Percentiles rank a stretch among this genome's conserved stretches.
Evolutionary conservation across 1,284 basidiomycete genomes (phyloP).

Genomic region (Fomitopsis betulina): DNA sequence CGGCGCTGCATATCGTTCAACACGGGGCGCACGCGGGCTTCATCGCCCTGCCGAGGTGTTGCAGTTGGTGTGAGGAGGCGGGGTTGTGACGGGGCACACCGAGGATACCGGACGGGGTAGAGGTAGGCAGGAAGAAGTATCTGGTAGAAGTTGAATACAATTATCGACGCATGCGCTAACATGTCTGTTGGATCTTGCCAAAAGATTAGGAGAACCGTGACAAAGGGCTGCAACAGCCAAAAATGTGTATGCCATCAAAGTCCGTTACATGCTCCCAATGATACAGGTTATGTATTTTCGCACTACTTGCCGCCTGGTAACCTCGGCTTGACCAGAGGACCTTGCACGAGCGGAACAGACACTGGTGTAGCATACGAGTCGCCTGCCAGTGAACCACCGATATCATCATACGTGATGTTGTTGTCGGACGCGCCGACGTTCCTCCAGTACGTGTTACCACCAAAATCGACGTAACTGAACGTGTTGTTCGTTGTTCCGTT

Average conservation of each 20-base stretch:
- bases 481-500: conserved; percentile 70
- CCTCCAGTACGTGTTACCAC: conserved; percentile 60
- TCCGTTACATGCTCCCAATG: not conserved
- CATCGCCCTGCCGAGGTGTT: conserved; percentile 14
- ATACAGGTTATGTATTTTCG: not conserved
- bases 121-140: not conserved
- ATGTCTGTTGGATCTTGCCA: not conserved
- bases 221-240: not conserved
- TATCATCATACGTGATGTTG: conserved; percentile 54
- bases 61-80: conserved; percentile 6
- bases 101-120: not conserved
- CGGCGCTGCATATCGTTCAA: conserved; percentile 37
- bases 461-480: conserved; percentile 54
- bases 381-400: conserved; percentile 51
- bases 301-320: conserved; percentile 35
- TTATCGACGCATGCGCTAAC: not conserved
- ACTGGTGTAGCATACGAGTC: conserved; percentile 9
- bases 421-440: conserved; percentile 56
- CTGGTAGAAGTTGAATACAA: not conserved
- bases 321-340: conserved; percentile 30
- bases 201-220: no score
- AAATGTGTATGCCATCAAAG: not conserved
- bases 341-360: conserved; percentile 12
- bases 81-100: not conserved
- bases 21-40: conserved; percentile 29